These are phyloP conservation scores for Poterioochromonas sp. DNA, from an alignment of 352 stramenopile species.

Conservation along the genomic window DNA sequence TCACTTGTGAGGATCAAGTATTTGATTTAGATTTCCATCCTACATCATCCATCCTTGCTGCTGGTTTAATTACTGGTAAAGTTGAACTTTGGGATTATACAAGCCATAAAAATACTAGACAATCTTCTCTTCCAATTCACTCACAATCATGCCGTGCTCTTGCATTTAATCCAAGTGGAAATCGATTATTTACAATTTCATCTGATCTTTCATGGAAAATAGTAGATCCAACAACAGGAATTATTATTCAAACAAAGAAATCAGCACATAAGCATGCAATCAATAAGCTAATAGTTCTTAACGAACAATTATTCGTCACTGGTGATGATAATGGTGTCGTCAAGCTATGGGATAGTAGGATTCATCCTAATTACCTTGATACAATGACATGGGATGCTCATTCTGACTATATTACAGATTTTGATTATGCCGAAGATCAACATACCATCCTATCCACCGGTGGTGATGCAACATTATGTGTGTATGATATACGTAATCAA, in stretches of 20 bases:
- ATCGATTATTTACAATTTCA: conserved; percentile 6
- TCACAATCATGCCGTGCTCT: not conserved
- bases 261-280: not conserved
- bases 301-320: not conserved
- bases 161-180: not conserved
- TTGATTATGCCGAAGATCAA: conserved; percentile 59
- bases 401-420: conserved; percentile 84
- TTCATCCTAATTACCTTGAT: conserved; percentile 53
- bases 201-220: not conserved
- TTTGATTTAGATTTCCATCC: conserved; percentile 75
- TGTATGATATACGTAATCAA: conserved; percentile 36
- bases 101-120: not conserved
- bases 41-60: conserved; percentile 55
- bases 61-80: conserved; percentile 60
- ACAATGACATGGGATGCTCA: conserved; percentile 81
- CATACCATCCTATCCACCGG: conserved; percentile 74
- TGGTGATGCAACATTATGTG: conserved; percentile 71
- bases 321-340: conserved; percentile 26
- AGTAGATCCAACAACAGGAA: not conserved
- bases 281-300: conserved; percentile 28
- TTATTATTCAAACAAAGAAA: not conserved
- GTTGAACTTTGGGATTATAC: conserved; percentile 59
- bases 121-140: not conserved
- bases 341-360: conserved; percentile 66
- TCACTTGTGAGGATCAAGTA: conserved; percentile 60